Evolutionary conservation across 768 basidiomycete species (phyloP), one percentile per base, ranked within the genome.

Genomic region (Filobasidium wieringae): DNA sequence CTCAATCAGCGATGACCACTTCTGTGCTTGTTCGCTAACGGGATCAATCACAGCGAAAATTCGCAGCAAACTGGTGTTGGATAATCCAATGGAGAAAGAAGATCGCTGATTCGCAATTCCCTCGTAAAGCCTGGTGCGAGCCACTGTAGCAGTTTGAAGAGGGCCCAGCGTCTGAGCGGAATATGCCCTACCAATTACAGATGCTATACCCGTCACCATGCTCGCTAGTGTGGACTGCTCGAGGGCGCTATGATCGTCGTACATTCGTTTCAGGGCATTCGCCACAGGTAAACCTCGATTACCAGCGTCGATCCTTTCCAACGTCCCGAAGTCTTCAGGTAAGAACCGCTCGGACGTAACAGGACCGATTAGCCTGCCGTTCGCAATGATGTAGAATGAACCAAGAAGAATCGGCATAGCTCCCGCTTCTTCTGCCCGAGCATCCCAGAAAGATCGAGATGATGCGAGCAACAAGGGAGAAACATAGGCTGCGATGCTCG

Each of bases 301-400:
- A 15, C 77, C 76, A 41, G 84, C 72, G 72, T 99, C 95, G 70
- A 85, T 92, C 5, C 75, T 72, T 59, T 84, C 81, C 43, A 97
- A 73, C 1, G 81, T 78, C 45, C 77, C 75, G 67, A 92, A 84
- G 69, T 96, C 93, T n/a, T 79, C 79, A 0, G 80, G 72, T 7
- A 73, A 62, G 68, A 97, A 88, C 15, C 80, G 79, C 2, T 77
- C 79, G 1, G 73, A 63, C 11, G 74, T 72, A 34, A 95, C 75
- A 0, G 88, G 88, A 0, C 88, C 87, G 27, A 96, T 76, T 68
- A 92, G 89, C 31, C 92, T 78, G 26, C 92, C 93, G 64, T 95
- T 95, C 52, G 87, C 76, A 33, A 92, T 60, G 34, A 96, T 58
- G 0, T 79, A 87, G 22, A 77, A 77, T 57, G 84, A 74, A 0